A percentile compares a stretch with the other conserved stretches of the same genome.
Conservation (phyloP, 1,284 basidiomycete genomes). For the Leccinum fuscescens region DNA sequence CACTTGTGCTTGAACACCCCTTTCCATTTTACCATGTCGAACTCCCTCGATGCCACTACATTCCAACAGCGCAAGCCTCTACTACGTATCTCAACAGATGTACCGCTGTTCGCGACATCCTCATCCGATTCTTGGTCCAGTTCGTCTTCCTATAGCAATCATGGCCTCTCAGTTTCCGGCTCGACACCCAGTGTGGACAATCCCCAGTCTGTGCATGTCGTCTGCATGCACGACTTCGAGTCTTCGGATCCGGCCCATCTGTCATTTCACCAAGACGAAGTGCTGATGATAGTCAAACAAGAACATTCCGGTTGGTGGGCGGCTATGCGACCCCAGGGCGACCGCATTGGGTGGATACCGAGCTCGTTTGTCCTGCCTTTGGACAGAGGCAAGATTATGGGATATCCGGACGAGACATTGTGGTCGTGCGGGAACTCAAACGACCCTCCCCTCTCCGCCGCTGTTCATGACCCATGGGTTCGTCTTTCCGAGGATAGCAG, state of each 20-base stretch:
- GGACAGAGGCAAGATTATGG: conserved; percentile 4
- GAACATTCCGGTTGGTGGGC: conserved; percentile 81
- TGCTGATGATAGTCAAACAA: conserved; percentile 62
- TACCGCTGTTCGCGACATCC: conserved; percentile 34
- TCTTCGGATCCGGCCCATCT: conserved; percentile 61
- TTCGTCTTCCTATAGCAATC: conserved; percentile 32
- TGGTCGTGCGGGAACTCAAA: conserved; percentile 1
- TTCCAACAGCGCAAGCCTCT: conserved; percentile 31
- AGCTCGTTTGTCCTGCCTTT: conserved; percentile 52
- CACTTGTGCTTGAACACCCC: not conserved
- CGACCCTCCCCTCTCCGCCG: conserved; percentile 14
- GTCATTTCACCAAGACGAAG: conserved; percentile 61
- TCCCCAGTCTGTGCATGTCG: conserved; percentile 41
- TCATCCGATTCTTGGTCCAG: conserved; percentile 22
- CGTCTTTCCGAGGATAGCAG: conserved; percentile 20
- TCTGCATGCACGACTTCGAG: conserved; percentile 66
- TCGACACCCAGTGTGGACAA: conserved; percentile 32
- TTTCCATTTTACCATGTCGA: conserved; percentile 4
- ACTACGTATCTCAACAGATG: conserved; percentile 53
- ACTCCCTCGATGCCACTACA: not conserved
- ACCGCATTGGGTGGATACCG: conserved; percentile 70
- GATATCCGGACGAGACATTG: conserved; percentile 8
- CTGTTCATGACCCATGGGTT: conserved; percentile 19
- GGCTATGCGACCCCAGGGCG: conserved; percentile 54
- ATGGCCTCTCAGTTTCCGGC: conserved; percentile 28